Conservation (phyloP, 1,284 basidiomycete species). For the Apiotrichum veenhuisii region DNA sequence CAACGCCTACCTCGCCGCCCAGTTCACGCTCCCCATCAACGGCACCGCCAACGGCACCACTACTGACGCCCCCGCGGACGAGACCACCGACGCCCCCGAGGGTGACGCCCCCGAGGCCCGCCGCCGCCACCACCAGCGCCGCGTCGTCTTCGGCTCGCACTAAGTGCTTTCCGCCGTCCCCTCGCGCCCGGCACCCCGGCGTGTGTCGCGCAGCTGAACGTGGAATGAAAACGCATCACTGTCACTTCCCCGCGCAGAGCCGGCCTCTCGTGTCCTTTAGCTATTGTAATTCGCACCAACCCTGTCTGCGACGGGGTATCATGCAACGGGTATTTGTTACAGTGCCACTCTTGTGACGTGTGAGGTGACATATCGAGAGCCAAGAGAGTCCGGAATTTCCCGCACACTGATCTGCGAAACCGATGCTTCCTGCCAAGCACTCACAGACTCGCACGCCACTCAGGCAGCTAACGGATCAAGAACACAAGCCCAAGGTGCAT, state of each 20-base stretch:
- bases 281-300: slow-evolving; percentile 1
- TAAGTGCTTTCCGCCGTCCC: background rate
- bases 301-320: background rate
- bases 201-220: too few relatives aligned
- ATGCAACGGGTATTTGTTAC: background rate
- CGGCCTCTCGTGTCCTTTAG: background rate
- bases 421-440: too few relatives aligned
- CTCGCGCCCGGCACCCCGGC: too few relatives aligned
- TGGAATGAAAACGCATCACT: too few relatives aligned
- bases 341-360: too few relatives aligned
- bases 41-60: background rate
- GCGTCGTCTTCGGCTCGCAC: background rate
- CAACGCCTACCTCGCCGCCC: slow-evolving; percentile 6
- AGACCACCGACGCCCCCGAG: background rate
- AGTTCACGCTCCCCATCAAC: slow-evolving; percentile 1
- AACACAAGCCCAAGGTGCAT: background rate
- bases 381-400: too few relatives aligned
- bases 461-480: too few relatives aligned
- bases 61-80: background rate
- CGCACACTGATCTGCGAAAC: too few relatives aligned
- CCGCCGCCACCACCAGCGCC: slow-evolving; percentile 7
- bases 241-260: background rate
- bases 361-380: too few relatives aligned
- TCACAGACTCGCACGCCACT: too few relatives aligned
- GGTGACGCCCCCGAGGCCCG: background rate